These are phyloP conservation scores for Zygosaccharomyces kombuchaensis DNA, from an alignment of 805 yeast genomes.

Conservation along the genomic window DNA sequence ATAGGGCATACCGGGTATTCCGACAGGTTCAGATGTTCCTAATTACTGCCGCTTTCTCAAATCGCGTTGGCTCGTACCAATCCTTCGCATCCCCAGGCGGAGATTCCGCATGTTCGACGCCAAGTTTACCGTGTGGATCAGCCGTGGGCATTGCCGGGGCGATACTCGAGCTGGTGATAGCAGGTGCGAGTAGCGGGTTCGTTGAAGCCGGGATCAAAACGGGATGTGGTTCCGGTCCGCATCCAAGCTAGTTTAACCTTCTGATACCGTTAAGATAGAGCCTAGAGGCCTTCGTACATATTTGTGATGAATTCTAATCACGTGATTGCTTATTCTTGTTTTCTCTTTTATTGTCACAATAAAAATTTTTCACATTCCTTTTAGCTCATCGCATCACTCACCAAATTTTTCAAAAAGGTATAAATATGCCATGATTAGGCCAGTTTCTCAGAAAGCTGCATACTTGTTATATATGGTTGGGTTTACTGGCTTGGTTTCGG, in stretches of 20 bases:
- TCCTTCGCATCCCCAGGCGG: too few relatives aligned
- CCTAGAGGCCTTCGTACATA: too few relatives aligned
- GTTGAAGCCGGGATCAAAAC: background rate
- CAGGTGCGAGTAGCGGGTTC: too few relatives aligned
- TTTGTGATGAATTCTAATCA: background rate
- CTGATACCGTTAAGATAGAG: too few relatives aligned
- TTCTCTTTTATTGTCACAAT: background rate
- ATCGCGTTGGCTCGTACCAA: too few relatives aligned
- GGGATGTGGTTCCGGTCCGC: background rate
- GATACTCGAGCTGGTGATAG: too few relatives aligned
- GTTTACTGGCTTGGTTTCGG: slow-evolving; percentile 8
- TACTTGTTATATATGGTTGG: slow-evolving; percentile 2
- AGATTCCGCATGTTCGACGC: too few relatives aligned
- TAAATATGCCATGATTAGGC: slow-evolving; percentile 12
- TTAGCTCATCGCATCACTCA: slow-evolving; percentile 15
- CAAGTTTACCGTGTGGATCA: background rate
- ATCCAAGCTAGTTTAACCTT: too few relatives aligned
- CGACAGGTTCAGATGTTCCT: too few relatives aligned
- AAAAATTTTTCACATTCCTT: slow-evolving; percentile 20
- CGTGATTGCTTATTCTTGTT: background rate
- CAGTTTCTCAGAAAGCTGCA: background rate
- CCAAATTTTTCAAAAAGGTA: slow-evolving; percentile 7
- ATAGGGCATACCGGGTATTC: too few relatives aligned
- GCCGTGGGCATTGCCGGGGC: background rate
- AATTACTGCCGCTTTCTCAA: too few relatives aligned